Base-by-base conservation (phyloP, 495 filamentous ascomycete species). In the Hypomontagnella submonticulosa region DNA sequence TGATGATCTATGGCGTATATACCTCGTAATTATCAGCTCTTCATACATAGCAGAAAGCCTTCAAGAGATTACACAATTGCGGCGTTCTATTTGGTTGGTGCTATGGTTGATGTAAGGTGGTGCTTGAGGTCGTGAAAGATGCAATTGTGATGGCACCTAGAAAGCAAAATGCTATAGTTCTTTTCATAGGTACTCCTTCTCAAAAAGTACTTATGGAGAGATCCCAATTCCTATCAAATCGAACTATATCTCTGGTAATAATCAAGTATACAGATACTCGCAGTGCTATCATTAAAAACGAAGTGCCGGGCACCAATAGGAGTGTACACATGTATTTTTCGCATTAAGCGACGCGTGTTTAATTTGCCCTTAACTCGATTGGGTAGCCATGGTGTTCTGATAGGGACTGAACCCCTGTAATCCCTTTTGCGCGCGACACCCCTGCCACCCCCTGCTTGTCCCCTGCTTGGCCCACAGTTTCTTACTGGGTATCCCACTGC, bases 401-500 rank as follows among this genome's bases (percentile, higher is more conserved):
- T 67, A 62, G 64, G 64, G 57, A 41, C 23, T 43, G 42, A 13
- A 53, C 52, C 64, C 57, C 41, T 53, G 64, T 40, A 57, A n/a
- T 27, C 47, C 38, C 48, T 42, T 37, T 50, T 63, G 54, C 54
- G 49, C 55, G 46, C 41, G 23, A 49, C 55, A 59, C 37, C 62
- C 62, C 49, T 59, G 55, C 23, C 12, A 54, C 40, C 38, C 46
- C 54, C 27, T 53, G 52, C 16, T 34, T 11, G 38, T 42, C 57
- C 63, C 63, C 52, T 61, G 52, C 30, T 34, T 62, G 62, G 58
- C 58, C 64, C 64, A 62, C 64, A 56, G 18, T 67, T 61, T 27
- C 23, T 27, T 27, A 27, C 23, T 27, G 23, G 23, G 23, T 47
- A 61, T 55, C 64, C 57, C 19, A 57, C 23, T 57, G 44, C 30